Conservation (phyloP, 2,329 filamentous ascomycete species). For the Acrodontium crateriforme region DNA sequence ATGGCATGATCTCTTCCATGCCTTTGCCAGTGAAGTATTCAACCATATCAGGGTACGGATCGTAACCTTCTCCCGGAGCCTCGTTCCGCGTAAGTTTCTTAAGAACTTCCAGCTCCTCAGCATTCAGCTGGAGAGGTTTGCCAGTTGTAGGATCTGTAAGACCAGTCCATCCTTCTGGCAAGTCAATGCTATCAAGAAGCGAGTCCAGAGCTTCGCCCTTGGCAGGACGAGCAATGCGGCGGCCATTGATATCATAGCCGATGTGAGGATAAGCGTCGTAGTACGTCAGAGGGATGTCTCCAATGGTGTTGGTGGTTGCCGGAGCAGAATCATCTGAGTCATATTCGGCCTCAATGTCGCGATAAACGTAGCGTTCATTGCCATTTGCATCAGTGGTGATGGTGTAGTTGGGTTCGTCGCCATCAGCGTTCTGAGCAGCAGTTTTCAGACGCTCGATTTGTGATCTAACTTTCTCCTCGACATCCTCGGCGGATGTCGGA, state of each 20-base stretch:
- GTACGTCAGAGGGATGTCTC: slow-evolving; percentile 83
- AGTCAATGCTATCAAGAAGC: slow-evolving; percentile 86
- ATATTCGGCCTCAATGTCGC: slow-evolving; percentile 86
- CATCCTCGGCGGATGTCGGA: slow-evolving; percentile 25
- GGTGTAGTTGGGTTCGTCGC: slow-evolving; percentile 38
- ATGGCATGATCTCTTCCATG: slow-evolving; percentile 74
- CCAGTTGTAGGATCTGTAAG: slow-evolving; percentile 88
- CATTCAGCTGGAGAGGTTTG: slow-evolving; percentile 75
- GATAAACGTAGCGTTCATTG: slow-evolving; percentile 77
- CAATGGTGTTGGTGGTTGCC: slow-evolving; percentile 76
- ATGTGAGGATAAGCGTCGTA: slow-evolving; percentile 98
- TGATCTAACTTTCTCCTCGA: slow-evolving; percentile 29
- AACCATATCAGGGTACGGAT: slow-evolving; percentile 84
- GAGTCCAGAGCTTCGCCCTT: slow-evolving; percentile 88
- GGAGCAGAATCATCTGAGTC: slow-evolving; percentile 85
- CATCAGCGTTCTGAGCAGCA: slow-evolving; percentile 10
- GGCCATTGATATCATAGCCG: slow-evolving; percentile 97
- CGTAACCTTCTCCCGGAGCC: slow-evolving; percentile 72
- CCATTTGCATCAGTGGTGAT: slow-evolving; percentile 76
- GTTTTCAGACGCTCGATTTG: slow-evolving; percentile 31
- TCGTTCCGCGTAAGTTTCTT: slow-evolving; percentile 82
- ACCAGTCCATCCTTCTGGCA: slow-evolving; percentile 95
- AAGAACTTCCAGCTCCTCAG: slow-evolving; percentile 78
- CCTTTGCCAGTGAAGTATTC: slow-evolving; percentile 88
- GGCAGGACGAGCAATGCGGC: slow-evolving; percentile 91